Conservation (phyloP, 306 rosid genomes). For the Ceratonia siliqua region DNA sequence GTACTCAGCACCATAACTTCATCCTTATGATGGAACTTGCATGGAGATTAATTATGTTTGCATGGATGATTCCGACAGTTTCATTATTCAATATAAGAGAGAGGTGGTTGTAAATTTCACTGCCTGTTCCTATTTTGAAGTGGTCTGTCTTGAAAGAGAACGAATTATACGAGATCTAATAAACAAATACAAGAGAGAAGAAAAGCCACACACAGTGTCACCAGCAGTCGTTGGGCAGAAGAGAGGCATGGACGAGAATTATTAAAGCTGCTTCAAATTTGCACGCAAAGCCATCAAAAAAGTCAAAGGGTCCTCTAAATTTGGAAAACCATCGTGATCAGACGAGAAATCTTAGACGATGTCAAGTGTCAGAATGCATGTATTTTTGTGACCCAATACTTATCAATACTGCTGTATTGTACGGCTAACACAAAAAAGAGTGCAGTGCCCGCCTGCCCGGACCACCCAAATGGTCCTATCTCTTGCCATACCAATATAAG, state of each 20-base stretch:
- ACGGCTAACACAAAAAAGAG: constrained; percentile 32
- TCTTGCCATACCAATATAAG: constrained; percentile 32
- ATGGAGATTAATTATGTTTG: neutral
- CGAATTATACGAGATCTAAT: too few species aligned
- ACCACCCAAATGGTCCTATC: constrained; percentile 26
- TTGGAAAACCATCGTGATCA: constrained; percentile 27
- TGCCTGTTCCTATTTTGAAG: too few species aligned
- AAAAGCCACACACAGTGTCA: constrained; percentile 19
- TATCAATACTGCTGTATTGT: neutral
- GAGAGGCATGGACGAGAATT: constrained; percentile 37
- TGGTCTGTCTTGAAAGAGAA: too few species aligned
- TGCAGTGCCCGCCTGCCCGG: neutral
- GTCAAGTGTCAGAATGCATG: constrained; percentile 1
- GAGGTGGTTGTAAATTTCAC: constrained; percentile 19
- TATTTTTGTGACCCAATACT: constrained; percentile 18
- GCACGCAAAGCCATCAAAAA: constrained; percentile 42
- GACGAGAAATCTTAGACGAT: constrained; percentile 9
- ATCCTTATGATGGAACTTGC: constrained; percentile 9
- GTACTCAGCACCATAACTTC: constrained; percentile 27
- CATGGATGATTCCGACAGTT: constrained; percentile 18
- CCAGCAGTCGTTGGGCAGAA: constrained; percentile 23
- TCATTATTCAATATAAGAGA: neutral
- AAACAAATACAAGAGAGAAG: constrained; percentile 8
- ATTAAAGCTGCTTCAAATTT: constrained; percentile 39
- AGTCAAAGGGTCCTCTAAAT: constrained; percentile 33